phyloP scores from a whole-genome alignment of 805 yeast species.

The Sungouiozyma ichnusensis region DNA sequence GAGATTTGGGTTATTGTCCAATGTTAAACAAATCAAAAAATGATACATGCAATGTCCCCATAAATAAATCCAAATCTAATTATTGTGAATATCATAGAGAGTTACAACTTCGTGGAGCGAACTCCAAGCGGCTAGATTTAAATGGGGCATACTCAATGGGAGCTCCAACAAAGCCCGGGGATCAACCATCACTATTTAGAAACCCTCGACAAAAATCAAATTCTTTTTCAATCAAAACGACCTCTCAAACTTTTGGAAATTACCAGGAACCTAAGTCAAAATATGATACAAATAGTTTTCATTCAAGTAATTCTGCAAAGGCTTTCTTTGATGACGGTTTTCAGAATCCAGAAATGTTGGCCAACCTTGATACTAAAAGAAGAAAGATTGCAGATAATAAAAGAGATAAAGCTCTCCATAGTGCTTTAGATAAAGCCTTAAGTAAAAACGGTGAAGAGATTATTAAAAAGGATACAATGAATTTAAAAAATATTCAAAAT shows the following conservation, averaged over 20 bases:
- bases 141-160: constrained; percentile 48
- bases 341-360: constrained; percentile 37
- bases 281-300: constrained; percentile 23
- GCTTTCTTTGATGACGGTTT: constrained; percentile 44
- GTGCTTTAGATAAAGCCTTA: constrained; percentile 19
- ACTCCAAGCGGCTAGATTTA: constrained; percentile 66
- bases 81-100: constrained; percentile 71
- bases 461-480: constrained; percentile 5
- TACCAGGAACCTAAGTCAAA: not conserved
- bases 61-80: constrained; percentile 42
- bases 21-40: constrained; percentile 38
- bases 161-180: constrained; percentile 42
- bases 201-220: not conserved
- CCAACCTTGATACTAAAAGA: constrained; percentile 30
- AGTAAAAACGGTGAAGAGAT: constrained; percentile 13
- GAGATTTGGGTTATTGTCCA: constrained; percentile 60
- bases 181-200: constrained; percentile 34
- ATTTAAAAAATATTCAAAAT: constrained; percentile 14
- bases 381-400: constrained; percentile 33
- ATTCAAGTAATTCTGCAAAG: constrained; percentile 33
- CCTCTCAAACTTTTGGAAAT: not conserved
- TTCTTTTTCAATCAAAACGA: not conserved
- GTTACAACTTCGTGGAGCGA: constrained; percentile 37
- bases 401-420: constrained; percentile 21
- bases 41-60: constrained; percentile 50